A percentile compares a stretch with the other conserved stretches of the same genome.
Evolutionary conservation across 257 asterid genomes (phyloP).

Genomic region (Solanum rostratum): DNA sequence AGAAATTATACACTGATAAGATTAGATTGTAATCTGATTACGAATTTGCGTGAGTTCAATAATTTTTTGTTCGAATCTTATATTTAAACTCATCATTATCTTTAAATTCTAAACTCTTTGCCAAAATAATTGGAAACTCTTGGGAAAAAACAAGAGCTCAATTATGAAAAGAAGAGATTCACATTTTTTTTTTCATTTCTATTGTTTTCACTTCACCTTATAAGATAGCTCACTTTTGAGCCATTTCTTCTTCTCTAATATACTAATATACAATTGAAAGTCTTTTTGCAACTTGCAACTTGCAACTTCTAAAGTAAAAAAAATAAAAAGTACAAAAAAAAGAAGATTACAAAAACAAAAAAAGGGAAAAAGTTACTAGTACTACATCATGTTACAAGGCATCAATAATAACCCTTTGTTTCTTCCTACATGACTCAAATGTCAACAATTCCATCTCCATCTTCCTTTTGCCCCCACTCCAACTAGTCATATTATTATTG

Average conservation of each 20-base stretch:
- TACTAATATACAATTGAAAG: conserved; percentile 3
- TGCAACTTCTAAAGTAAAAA: neutral
- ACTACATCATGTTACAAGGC: conserved; percentile 38
- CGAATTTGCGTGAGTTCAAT: too few relatives aligned
- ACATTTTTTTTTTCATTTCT: neutral
- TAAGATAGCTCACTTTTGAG: conserved; percentile 1
- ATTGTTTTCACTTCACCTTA: neutral
- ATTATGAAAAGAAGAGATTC: neutral
- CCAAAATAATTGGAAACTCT: neutral
- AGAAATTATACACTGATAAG: too few relatives aligned
- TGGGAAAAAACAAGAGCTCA: neutral
- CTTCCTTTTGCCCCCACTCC: conserved; percentile 41
- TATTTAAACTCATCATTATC: too few relatives aligned
- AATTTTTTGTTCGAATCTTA: too few relatives aligned
- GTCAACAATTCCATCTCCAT: conserved; percentile 51
- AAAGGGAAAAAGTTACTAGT: neutral
- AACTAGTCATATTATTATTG: neutral
- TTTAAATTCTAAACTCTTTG: neutral
- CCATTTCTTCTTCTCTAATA: neutral
- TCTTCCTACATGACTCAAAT: conserved; percentile 36
- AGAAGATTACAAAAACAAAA: neutral
- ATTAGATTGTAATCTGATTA: too few relatives aligned
- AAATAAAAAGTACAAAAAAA: neutral
- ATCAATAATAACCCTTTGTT: conserved; percentile 54
- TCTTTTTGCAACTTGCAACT: neutral